A percentile compares a stretch with the other conserved stretches of the same genome.
These are phyloP conservation scores for Pterocarpus santalinus DNA, from an alignment of 306 rosid genomes.

Conservation along the genomic window DNA sequence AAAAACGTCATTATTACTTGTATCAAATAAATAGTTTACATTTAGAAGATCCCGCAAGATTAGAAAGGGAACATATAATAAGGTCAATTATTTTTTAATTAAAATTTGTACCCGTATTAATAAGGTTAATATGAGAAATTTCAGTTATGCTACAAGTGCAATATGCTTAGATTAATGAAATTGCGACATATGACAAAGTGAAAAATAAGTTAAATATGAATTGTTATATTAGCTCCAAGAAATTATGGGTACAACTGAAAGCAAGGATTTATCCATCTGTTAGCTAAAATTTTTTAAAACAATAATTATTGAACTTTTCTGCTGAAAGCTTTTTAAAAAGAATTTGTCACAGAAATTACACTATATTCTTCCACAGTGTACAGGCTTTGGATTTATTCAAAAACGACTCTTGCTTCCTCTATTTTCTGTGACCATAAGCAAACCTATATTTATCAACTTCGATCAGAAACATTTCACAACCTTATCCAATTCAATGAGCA, in stretches of 20 bases:
- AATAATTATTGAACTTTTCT: too few species aligned
- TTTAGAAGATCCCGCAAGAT: background rate
- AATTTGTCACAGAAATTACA: too few species aligned
- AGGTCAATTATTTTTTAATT: background rate
- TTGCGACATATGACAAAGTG: background rate
- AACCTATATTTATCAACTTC: background rate
- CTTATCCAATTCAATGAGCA: background rate
- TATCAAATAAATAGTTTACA: background rate
- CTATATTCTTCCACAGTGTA: too few species aligned
- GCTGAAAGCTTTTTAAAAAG: too few species aligned
- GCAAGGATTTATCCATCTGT: background rate
- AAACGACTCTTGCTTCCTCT: too few species aligned
- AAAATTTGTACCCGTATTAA: background rate
- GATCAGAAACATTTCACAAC: background rate
- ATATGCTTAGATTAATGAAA: background rate
- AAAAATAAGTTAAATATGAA: background rate
- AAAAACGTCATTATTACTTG: background rate
- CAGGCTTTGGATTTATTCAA: too few species aligned
- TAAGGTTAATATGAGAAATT: constrained; percentile 15
- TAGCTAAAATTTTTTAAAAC: background rate
- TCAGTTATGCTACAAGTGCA: background rate
- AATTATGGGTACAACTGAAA: background rate
- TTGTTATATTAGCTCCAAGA: background rate
- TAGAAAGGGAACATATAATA: background rate
- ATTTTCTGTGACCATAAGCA: background rate